Base-by-base conservation (phyloP, 73 alveolate species). In the Durusdinium trenchii region DNA sequence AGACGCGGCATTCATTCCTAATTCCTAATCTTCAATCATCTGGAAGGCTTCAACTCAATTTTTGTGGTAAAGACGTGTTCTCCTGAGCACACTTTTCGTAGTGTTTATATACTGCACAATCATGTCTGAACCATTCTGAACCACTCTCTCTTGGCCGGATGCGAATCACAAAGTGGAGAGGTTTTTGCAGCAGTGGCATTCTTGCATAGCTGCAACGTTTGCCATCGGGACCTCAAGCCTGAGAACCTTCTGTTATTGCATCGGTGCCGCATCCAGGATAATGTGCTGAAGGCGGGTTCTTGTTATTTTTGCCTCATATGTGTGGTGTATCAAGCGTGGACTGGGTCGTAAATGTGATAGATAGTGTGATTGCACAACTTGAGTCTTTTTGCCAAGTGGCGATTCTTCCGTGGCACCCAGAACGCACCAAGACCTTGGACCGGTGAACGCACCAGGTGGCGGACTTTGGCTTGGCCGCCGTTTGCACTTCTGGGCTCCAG, bases 401-500 rank as follows among this genome's bases (percentile, higher is more conserved):
- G n/a, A n/a, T n/a, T n/a, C n/a, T 57, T 57, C 23, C 12, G 73
- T 60, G 3, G n/a, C 73, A 60, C 30, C 73, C 1, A 60, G 73
- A n/a, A n/a, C n/a, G n/a, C n/a, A n/a, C n/a, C n/a, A n/a, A n/a
- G n/a, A n/a, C n/a, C n/a, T n/a, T n/a, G n/a, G n/a, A n/a, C n/a
- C n/a, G n/a, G n/a, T n/a, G n/a, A n/a, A n/a, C n/a, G n/a, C n/a
- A n/a, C 10, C 40, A 87, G 95, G 95, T 87, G 35, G 81, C 95
- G 73, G 95, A 87, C 69, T 87, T 87, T 52, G 95, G 95, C 84
- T n/a, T 87, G 51, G 79, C 95, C 5, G 85, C 95, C 3, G 85
- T 54, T 71, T 87, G 95, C 57, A 35, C 35, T 28, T 30, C 62
- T 35, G 90, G 40, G 47, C 90, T 79, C 48, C 90, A 79, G 46